Conservation (phyloP, 495 filamentous ascomycete species). For the Niebla homalea region DNA sequence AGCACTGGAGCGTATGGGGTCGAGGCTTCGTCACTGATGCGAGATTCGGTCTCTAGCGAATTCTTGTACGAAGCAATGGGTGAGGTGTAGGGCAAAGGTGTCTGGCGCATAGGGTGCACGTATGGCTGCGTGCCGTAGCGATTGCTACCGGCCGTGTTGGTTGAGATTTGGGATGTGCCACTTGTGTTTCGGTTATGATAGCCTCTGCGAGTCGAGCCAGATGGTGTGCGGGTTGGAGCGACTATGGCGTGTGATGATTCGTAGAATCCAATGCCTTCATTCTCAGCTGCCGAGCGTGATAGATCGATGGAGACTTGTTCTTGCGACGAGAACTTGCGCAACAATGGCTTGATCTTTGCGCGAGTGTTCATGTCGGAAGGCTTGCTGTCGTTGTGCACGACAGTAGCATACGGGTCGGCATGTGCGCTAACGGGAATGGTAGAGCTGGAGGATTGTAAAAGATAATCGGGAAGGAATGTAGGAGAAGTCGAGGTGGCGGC, state of each 20-base stretch:
- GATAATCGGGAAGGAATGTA: conserved; percentile 9
- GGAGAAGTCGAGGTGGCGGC: conserved; percentile 9
- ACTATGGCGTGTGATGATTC: conserved; percentile 33
- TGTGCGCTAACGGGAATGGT: conserved; percentile 9
- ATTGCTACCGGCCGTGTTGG: conserved; percentile 31
- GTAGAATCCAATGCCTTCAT: conserved; percentile 43
- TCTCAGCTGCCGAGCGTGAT: conserved; percentile 41
- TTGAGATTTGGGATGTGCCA: conserved; percentile 42
- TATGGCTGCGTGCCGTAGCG: conserved; percentile 36
- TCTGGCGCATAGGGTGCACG: conserved; percentile 48
- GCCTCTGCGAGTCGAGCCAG: conserved; percentile 26
- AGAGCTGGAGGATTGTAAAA: conserved; percentile 9
- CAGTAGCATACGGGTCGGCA: conserved; percentile 4
- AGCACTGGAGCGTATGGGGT: conserved; percentile 24
- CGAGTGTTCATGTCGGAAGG: conserved; percentile 14
- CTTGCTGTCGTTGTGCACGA: not conserved
- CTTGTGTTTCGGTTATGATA: conserved; percentile 42
- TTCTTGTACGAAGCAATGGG: conserved; percentile 39
- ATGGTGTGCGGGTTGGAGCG: conserved; percentile 16
- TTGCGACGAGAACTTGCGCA: conserved; percentile 40
- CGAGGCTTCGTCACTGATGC: conserved; percentile 19
- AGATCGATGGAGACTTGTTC: conserved; percentile 39
- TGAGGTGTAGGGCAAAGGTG: conserved; percentile 41
- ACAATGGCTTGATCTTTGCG: conserved; percentile 42
- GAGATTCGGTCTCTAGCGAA: conserved; percentile 35